Percentiles rank a stretch among this genome's conserved stretches.
Evolutionary conservation across 345 rosid species (phyloP).

Genomic region (Corchorus olitorius): DNA sequence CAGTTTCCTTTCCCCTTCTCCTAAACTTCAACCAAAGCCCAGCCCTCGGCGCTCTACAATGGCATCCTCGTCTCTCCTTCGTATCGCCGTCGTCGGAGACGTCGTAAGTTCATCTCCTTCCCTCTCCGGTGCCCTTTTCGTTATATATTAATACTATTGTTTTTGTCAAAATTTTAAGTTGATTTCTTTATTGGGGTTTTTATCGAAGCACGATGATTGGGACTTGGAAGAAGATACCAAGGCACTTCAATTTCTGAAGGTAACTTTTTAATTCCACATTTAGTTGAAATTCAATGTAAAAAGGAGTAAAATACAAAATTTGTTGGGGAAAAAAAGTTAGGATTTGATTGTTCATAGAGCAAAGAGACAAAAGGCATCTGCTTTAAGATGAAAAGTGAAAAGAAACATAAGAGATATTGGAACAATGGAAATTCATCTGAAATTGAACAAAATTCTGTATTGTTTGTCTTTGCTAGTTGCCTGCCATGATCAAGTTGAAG

Average conservation of each 20-base stretch:
- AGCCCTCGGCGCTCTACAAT: slow-evolving; percentile 25
- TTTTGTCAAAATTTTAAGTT: neutral
- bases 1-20: neutral
- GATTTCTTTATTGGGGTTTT: slow-evolving; percentile 5
- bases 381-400: neutral
- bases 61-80: slow-evolving; percentile 45
- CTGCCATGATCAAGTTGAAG: neutral
- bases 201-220: slow-evolving; percentile 76
- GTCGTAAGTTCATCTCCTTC: slow-evolving; percentile 40
- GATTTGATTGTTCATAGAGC: slow-evolving; percentile 5
- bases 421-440: neutral
- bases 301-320: neutral
- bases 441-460: neutral
- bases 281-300: neutral
- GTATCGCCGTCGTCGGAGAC: slow-evolving; percentile 68
- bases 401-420: neutral
- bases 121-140: neutral
- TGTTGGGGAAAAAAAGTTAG: neutral
- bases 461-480: neutral
- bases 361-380: neutral
- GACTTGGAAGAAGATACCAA: slow-evolving; percentile 68
- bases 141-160: neutral
- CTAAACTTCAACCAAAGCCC: slow-evolving; percentile 14
- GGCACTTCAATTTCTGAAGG: slow-evolving; percentile 74
- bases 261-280: slow-evolving; percentile 17